These are phyloP conservation scores for Mycena metata DNA, from an alignment of 768 basidiomycete species.

Conservation along the genomic window DNA sequence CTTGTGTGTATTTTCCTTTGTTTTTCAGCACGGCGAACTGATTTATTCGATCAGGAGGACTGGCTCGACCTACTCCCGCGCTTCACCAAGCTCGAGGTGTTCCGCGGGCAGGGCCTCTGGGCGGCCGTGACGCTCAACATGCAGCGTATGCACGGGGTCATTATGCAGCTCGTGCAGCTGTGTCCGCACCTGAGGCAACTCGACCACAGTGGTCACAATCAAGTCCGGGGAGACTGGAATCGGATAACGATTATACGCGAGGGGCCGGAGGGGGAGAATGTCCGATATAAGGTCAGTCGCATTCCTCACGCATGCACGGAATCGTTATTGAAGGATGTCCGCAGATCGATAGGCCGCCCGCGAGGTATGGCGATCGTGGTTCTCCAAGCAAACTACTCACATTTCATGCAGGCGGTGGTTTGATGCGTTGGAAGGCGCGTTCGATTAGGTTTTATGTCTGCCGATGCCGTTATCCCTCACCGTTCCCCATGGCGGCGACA, in stretches of 20 bases:
- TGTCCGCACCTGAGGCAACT: slow-evolving; percentile 59
- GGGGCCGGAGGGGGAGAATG: slow-evolving; percentile 45
- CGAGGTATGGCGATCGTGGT: slow-evolving; percentile 12
- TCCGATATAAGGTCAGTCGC: slow-evolving; percentile 50
- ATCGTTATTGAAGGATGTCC: not conserved
- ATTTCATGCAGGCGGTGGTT: slow-evolving; percentile 26
- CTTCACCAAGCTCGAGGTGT: slow-evolving; percentile 59
- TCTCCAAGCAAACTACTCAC: not conserved
- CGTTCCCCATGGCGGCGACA: too few species aligned
- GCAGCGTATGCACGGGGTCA: slow-evolving; percentile 56
- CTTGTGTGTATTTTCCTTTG: slow-evolving; percentile 41
- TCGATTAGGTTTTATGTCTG: slow-evolving; percentile 20
- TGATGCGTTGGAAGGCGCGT: slow-evolving; percentile 35
- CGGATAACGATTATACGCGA: slow-evolving; percentile 56
- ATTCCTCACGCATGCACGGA: not conserved
- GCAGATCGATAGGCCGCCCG: slow-evolving; percentile 34
- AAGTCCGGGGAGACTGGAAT: slow-evolving; percentile 50
- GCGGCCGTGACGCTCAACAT: slow-evolving; percentile 51
- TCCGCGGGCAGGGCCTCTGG: slow-evolving; percentile 61
- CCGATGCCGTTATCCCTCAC: not conserved
- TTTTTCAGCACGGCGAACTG: not conserved
- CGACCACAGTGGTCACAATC: slow-evolving; percentile 55
- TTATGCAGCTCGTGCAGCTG: slow-evolving; percentile 53
- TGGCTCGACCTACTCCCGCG: slow-evolving; percentile 57
- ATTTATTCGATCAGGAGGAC: slow-evolving; percentile 44